Evolutionary conservation across 2,329 filamentous ascomycete species (phyloP).

Genomic region (Fusarium nurragi): DNA sequence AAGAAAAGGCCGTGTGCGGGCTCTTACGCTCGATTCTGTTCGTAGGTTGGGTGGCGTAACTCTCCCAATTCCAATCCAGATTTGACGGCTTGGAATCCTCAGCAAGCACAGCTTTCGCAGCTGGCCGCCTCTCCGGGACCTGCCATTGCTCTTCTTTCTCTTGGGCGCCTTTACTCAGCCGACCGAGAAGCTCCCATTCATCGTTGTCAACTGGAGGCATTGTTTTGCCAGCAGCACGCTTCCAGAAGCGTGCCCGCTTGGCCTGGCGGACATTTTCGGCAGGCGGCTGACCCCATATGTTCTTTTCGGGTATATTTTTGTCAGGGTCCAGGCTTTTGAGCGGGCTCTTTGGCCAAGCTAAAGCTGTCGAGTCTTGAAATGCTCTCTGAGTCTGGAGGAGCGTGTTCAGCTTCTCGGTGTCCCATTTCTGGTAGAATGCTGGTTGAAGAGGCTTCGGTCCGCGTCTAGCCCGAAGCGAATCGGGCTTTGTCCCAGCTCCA

Average conservation of each 20-base stretch:
- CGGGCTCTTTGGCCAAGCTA: slow-evolving; percentile 40
- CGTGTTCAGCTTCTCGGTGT: slow-evolving; percentile 55
- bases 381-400: slow-evolving; percentile 55
- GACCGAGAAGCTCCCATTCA: slow-evolving; percentile 66
- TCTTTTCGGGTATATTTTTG: slow-evolving; percentile 52
- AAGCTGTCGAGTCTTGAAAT: slow-evolving; percentile 43
- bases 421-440: slow-evolving; percentile 60
- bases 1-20: slow-evolving; percentile 45
- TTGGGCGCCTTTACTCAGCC: slow-evolving; percentile 56
- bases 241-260: slow-evolving; percentile 61
- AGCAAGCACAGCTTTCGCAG: slow-evolving; percentile 19
- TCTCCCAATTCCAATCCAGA: slow-evolving; percentile 55
- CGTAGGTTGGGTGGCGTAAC: slow-evolving; percentile 53
- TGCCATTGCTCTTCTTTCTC: slow-evolving; percentile 48
- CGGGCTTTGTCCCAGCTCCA: not conserved
- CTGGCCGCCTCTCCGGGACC: slow-evolving; percentile 48
- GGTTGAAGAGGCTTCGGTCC: slow-evolving; percentile 28
- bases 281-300: slow-evolving; percentile 61
- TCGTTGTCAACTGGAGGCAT: slow-evolving; percentile 63
- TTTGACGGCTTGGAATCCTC: not conserved
- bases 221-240: slow-evolving; percentile 54
- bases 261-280: slow-evolving; percentile 52
- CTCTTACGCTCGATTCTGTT: slow-evolving; percentile 51
- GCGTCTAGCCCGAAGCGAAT: not conserved
- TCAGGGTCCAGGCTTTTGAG: slow-evolving; percentile 50